phyloP scores from a whole-genome alignment of 345 rosid species.

The Microthlaspi erraticum region DNA sequence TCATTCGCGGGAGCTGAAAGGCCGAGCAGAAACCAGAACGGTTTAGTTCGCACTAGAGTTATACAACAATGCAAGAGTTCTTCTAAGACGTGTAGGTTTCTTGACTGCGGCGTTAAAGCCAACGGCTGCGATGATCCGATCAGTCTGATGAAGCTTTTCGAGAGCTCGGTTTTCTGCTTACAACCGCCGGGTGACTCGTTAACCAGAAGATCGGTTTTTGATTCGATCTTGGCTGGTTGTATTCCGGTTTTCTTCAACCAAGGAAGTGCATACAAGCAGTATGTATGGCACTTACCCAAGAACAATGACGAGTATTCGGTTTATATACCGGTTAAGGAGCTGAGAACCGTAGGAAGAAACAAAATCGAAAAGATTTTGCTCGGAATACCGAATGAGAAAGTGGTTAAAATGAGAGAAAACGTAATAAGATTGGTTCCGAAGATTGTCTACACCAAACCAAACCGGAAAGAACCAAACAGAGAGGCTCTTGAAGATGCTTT shows the following conservation, averaged over 20 bases:
- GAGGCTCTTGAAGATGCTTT: constrained; percentile 57
- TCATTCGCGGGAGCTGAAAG: constrained; percentile 64
- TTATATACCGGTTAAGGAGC: constrained; percentile 47
- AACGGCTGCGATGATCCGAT: constrained; percentile 51
- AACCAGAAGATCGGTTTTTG: constrained; percentile 65
- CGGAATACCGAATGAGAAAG: constrained; percentile 38
- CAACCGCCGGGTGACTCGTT: constrained; percentile 69
- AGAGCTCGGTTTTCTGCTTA: constrained; percentile 55
- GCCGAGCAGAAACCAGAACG: constrained; percentile 38
- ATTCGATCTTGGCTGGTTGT: constrained; percentile 64
- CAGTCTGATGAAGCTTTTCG: constrained; percentile 50
- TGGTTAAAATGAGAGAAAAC: constrained; percentile 51
- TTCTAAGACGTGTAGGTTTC: constrained; percentile 44
- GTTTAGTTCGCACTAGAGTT: constrained; percentile 49
- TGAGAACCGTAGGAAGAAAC: constrained; percentile 36
- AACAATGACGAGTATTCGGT: constrained; percentile 50
- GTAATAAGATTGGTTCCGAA: constrained; percentile 56
- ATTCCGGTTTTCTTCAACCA: constrained; percentile 72
- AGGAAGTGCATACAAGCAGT: constrained; percentile 56
- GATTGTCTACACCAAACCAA: constrained; percentile 51
- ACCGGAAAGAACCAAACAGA: constrained; percentile 22
- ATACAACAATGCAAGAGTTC: constrained; percentile 55
- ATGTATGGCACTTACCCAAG: constrained; percentile 59
- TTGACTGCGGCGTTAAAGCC: constrained; percentile 45
- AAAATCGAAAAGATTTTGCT: constrained; percentile 43